These are phyloP conservation scores for Fusarium sp. DNA, from an alignment of 2,329 filamentous ascomycete genomes.

Conservation along the genomic window DNA sequence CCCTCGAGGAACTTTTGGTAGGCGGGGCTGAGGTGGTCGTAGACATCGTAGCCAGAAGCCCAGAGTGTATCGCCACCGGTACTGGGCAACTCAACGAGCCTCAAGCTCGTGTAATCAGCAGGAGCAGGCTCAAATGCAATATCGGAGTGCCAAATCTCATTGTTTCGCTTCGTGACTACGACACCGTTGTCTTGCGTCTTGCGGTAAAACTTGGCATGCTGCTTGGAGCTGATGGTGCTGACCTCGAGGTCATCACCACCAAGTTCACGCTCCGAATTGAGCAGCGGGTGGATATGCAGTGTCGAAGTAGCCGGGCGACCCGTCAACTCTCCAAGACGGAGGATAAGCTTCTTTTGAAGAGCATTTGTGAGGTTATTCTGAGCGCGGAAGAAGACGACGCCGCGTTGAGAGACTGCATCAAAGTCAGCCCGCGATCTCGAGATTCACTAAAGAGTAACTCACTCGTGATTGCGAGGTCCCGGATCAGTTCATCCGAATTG, in stretches of 20 bases:
- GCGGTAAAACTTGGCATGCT: constrained; percentile 63
- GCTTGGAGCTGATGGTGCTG: constrained; percentile 68
- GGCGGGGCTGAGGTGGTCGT: constrained; percentile 69
- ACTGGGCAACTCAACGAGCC: constrained; percentile 64
- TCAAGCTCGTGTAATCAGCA: constrained; percentile 70
- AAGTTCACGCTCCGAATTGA: constrained; percentile 63
- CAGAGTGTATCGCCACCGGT: constrained; percentile 72
- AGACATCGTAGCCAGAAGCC: constrained; percentile 75
- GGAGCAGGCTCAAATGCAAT: constrained; percentile 75
- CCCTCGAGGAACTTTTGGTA: constrained; percentile 69
- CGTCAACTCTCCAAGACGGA: constrained; percentile 68
- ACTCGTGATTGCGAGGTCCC: constrained; percentile 77
- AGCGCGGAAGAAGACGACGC: constrained; percentile 77
- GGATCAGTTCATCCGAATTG: constrained; percentile 72
- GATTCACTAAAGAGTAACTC: constrained; percentile 32
- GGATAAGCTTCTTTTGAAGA: constrained; percentile 73
- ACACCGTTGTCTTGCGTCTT: constrained; percentile 49
- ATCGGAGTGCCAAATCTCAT: constrained; percentile 67
- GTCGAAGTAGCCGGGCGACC: constrained; percentile 67
- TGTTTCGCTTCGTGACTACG: constrained; percentile 20
- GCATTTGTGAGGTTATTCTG: constrained; percentile 72
- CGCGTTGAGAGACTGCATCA: constrained; percentile 70
- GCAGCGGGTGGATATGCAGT: constrained; percentile 71
- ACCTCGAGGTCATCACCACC: constrained; percentile 70
- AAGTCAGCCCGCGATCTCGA: not conserved